phyloP scores from a whole-genome alignment of 176 grass and related monocot genomes.

The Tillandsia fasciculata region DNA sequence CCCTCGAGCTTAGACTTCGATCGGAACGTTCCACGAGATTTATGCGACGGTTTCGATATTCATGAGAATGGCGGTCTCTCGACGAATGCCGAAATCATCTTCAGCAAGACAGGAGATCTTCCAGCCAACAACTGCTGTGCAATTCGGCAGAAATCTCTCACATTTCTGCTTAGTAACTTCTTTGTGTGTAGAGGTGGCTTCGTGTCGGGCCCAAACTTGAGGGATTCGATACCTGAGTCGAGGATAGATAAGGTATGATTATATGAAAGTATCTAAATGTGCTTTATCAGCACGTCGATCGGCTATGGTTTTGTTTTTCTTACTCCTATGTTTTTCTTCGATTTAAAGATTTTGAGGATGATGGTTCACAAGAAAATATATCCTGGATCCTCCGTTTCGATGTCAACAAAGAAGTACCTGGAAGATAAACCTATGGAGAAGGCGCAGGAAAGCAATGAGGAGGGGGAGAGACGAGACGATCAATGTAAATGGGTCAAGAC shows the following conservation, averaged over 20 bases:
- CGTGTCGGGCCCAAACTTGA: constrained; percentile 25
- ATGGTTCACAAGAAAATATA: constrained; percentile 26
- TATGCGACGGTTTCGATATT: constrained; percentile 24
- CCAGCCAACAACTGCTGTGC: constrained; percentile 15
- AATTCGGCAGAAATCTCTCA: constrained; percentile 30
- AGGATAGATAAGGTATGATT: constrained; percentile 37
- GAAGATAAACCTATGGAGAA: constrained; percentile 14
- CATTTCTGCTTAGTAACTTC: constrained; percentile 29
- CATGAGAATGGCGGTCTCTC: constrained; percentile 24
- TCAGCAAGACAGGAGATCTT: constrained; percentile 22
- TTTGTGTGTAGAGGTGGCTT: constrained; percentile 26
- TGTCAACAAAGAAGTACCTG: constrained; percentile 21
- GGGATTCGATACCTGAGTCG: constrained; percentile 24
- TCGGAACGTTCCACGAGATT: constrained; percentile 10
- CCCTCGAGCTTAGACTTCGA: constrained; percentile 27
- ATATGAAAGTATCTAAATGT: constrained; percentile 1
- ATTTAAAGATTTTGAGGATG: constrained; percentile 30
- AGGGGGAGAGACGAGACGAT: constrained; percentile 5
- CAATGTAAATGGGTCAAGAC: constrained; percentile 66
- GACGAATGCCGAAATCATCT: constrained; percentile 24
- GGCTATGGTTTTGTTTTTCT: constrained; percentile 11
- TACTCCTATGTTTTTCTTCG: neutral
- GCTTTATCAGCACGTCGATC: neutral
- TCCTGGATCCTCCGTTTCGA: constrained; percentile 3
- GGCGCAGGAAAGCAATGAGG: neutral